Evolutionary conservation across 2,329 filamentous ascomycete genomes (phyloP).

Genomic region (Didymella keratinophila): DNA sequence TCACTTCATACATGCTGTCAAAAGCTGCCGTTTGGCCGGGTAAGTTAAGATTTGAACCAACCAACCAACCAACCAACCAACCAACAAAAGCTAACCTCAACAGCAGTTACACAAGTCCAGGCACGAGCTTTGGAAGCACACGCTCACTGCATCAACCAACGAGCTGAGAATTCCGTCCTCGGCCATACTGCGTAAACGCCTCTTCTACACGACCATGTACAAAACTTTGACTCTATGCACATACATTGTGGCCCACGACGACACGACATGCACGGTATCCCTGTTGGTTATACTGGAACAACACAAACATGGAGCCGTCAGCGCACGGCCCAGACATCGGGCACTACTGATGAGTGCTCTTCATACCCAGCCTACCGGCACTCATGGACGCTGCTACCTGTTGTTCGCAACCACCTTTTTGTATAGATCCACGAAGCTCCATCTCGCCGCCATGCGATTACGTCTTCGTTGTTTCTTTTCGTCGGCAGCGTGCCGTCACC

Average conservation of each 20-base stretch:
- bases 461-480: background rate
- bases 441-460: background rate
- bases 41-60: slow-evolving; percentile 56
- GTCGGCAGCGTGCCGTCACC: background rate
- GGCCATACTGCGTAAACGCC: slow-evolving; percentile 38
- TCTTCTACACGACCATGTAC: background rate
- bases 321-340: background rate
- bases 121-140: slow-evolving; percentile 70
- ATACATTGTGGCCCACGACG: background rate
- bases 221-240: background rate
- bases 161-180: slow-evolving; percentile 60
- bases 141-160: slow-evolving; percentile 68
- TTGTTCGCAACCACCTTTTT: slow-evolving; percentile 4
- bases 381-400: background rate
- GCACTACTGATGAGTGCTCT: background rate
- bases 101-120: slow-evolving; percentile 72
- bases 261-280: slow-evolving; percentile 1
- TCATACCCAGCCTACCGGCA: background rate
- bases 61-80: background rate
- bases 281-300: background rate
- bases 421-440: slow-evolving; percentile 6
- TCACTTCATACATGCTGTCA: slow-evolving; percentile 86
- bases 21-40: slow-evolving; percentile 93
- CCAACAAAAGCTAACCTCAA: slow-evolving; percentile 9
- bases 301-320: background rate